These are phyloP conservation scores for Fusarium falciforme DNA, from an alignment of 2,329 filamentous ascomycete genomes.

Conservation along the genomic window DNA sequence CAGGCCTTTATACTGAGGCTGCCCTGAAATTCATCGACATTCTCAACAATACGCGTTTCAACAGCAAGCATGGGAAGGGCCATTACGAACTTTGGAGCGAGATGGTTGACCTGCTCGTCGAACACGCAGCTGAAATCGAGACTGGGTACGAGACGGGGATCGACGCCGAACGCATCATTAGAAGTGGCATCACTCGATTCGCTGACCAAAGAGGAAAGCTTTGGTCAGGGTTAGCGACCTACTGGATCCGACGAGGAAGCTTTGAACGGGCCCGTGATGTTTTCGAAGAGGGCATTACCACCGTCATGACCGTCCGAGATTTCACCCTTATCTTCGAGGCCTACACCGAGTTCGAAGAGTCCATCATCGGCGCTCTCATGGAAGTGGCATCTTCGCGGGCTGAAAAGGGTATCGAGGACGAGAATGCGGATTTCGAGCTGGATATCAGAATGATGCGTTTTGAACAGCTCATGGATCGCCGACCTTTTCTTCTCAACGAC, in stretches of 20 bases:
- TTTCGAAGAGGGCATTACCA: constrained; percentile 96
- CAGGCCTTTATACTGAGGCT: constrained; percentile 88
- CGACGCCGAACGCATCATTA: constrained; percentile 90
- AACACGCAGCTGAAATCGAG: constrained; percentile 87
- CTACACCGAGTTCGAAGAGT: constrained; percentile 97
- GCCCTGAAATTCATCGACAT: constrained; percentile 92
- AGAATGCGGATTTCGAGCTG: constrained; percentile 90
- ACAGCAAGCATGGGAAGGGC: constrained; percentile 92
- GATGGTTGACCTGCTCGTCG: constrained; percentile 94
- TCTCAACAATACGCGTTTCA: constrained; percentile 89
- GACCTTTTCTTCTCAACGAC: constrained; percentile 96
- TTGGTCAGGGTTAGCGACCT: constrained; percentile 94
- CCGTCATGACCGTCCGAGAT: constrained; percentile 98
- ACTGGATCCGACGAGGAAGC: constrained; percentile 93
- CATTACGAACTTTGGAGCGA: constrained; percentile 98
- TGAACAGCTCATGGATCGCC: constrained; percentile 96
- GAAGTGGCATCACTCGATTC: constrained; percentile 90
- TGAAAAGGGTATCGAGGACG: constrained; percentile 81
- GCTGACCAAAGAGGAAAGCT: constrained; percentile 94
- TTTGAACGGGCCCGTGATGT: constrained; percentile 94
- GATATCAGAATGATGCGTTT: constrained; percentile 98
- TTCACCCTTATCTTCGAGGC: constrained; percentile 97
- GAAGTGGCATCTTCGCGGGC: constrained; percentile 84
- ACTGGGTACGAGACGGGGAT: constrained; percentile 85
- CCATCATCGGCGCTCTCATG: constrained; percentile 91